These are phyloP conservation scores for Schwanniomyces pseudopolymorphus DNA, from an alignment of 805 yeast species.

Conservation along the genomic window DNA sequence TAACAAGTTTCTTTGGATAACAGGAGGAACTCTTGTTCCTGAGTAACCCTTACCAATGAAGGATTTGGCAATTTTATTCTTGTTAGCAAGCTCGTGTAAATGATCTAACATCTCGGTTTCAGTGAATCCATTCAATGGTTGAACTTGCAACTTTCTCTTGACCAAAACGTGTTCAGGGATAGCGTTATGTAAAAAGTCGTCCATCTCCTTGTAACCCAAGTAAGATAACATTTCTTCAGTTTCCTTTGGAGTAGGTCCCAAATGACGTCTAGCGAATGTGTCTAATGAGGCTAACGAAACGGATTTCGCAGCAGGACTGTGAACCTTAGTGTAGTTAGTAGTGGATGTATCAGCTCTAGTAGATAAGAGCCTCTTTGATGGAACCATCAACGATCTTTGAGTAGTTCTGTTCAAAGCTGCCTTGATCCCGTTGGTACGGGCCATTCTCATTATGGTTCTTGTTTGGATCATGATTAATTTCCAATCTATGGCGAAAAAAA, in stretches of 20 bases:
- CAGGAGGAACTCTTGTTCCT: conserved; percentile 87
- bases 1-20: conserved; percentile 85
- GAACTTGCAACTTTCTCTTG: conserved; percentile 62
- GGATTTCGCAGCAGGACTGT: conserved; percentile 34
- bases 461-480: neutral
- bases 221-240: conserved; percentile 63
- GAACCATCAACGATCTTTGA: neutral
- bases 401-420: conserved; percentile 1
- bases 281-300: conserved; percentile 49
- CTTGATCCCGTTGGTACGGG: conserved; percentile 2
- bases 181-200: conserved; percentile 67
- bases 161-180: conserved; percentile 76
- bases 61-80: conserved; percentile 71
- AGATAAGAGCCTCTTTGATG: conserved; percentile 13
- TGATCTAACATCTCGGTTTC: conserved; percentile 79
- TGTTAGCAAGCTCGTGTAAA: conserved; percentile 64
- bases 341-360: conserved; percentile 54
- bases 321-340: conserved; percentile 47
- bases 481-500: neutral
- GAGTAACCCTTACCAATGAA: conserved; percentile 94
- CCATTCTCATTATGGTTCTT: neutral
- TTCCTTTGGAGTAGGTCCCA: conserved; percentile 74
- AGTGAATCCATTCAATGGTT: conserved; percentile 72
- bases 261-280: conserved; percentile 85
- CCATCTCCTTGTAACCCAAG: conserved; percentile 66